Conservation (phyloP, 108 stramenopile genomes). For the Cyclotella sp. region DNA sequence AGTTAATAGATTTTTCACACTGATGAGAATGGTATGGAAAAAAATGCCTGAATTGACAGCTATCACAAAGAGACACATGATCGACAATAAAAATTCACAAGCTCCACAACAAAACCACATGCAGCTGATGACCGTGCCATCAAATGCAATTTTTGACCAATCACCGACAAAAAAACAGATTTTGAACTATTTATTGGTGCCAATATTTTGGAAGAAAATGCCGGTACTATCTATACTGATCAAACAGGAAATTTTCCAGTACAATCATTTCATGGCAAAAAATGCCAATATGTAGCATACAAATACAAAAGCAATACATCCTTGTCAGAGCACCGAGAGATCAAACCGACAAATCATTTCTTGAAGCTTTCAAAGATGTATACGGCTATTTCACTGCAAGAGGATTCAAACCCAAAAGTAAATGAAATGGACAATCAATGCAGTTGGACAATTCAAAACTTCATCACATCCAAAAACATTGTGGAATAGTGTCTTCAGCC, state of each 20-base stretch:
- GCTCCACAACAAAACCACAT: neutral
- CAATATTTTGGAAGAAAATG: neutral
- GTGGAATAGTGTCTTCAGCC: no score
- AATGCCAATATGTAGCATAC: slow-evolving; percentile 1
- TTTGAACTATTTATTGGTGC: neutral
- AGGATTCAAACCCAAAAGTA: neutral
- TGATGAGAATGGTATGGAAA: neutral
- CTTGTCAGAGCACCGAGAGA: neutral
- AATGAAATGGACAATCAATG: slow-evolving; percentile 8
- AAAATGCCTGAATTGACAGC: neutral
- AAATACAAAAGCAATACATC: neutral
- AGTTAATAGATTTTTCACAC: neutral
- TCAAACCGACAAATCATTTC: no score
- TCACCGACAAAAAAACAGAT: neutral
- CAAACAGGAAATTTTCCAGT: slow-evolving; percentile 7
- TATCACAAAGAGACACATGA: slow-evolving; percentile 17
- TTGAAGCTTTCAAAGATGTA: neutral
- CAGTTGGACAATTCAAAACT: neutral
- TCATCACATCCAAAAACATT: no score
- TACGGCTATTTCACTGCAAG: neutral
- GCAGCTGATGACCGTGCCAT: no score
- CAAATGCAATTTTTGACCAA: neutral
- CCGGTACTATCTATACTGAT: slow-evolving; percentile 4
- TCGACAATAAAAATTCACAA: neutral
- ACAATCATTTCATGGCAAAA: neutral